Base-by-base conservation (phyloP, 495 filamentous ascomycete species). In the Penicillium canariense region DNA sequence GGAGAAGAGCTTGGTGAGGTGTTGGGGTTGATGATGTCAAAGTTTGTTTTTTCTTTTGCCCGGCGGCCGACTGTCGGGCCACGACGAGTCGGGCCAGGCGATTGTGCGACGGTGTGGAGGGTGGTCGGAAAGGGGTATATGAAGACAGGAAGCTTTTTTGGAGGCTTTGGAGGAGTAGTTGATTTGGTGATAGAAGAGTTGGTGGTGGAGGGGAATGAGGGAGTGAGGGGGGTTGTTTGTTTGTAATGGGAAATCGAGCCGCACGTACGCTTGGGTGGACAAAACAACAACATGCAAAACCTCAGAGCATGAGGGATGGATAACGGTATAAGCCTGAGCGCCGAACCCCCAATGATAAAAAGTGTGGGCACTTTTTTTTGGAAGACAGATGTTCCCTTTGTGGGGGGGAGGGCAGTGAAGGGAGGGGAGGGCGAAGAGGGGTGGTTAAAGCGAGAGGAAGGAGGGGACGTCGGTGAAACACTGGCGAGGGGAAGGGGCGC, bases 231-330 rank as follows among this genome's bases (percentile, higher is more conserved):
- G 49, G 55, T 48, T 44, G 54, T 46, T 48, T 47, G 55, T 34
- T 54, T 53, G 55, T 38, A n/a, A 51, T 38, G 47, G 55, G 50
- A 54, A 62, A 28, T 23, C 47, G 46, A 35, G 43, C 28, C 20
- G 27, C 35, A 72, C 69, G 59, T 75, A 75, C 71, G 66, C 62
- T 68, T 69, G 65, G 68, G 71, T 71, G 66, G 69, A 72, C 65
- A 67, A 64, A 60, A 69, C 58, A 55, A 65, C 40, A 62, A 57
- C 47, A 65, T 66, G 55, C 60, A 66, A 64, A 66, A 59, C 65
- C 69, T 74, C 71, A 72, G 54, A 71, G 66, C 71, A 72, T 72
- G 69, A 67, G 65, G 62, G 47, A 60, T 47, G 54, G 47, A 59
- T 56, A 54, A 62, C 52, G 59, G 56, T 57, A 61, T 40, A 48